These are phyloP conservation scores for Erythrobasidium hasegawianum DNA, from an alignment of 1,284 basidiomycete species.

Conservation along the genomic window DNA sequence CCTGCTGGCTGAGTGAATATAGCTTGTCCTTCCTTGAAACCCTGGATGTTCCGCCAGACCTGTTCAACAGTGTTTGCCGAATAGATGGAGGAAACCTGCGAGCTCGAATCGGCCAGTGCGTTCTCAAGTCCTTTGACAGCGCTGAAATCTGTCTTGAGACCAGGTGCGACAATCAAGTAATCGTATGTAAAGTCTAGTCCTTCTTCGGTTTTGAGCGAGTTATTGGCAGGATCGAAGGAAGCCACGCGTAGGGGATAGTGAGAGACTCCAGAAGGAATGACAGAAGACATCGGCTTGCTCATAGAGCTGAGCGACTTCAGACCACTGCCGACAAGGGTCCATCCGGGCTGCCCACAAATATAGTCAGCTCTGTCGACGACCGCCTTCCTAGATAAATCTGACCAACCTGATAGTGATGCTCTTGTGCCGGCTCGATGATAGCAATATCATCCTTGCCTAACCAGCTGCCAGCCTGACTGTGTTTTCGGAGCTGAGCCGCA, in stretches of 20 bases:
- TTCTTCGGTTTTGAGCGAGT: conserved; percentile 64
- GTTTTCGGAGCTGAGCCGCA: conserved; percentile 59
- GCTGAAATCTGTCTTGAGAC: conserved; percentile 72
- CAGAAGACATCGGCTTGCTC: conserved; percentile 61
- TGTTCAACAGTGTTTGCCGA: conserved; percentile 83
- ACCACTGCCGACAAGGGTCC: conserved; percentile 90
- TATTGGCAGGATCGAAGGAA: conserved; percentile 69
- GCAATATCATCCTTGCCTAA: conserved; percentile 69
- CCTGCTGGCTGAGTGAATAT: conserved; percentile 97
- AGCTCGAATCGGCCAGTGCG: conserved; percentile 70
- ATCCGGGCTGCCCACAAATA: conserved; percentile 48
- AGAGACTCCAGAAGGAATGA: conserved; percentile 67
- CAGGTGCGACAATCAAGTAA: conserved; percentile 79
- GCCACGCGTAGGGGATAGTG: conserved; percentile 72
- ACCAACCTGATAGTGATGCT: conserved; percentile 62
- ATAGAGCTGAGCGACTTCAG: conserved; percentile 65
- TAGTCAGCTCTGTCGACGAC: too few relatives aligned
- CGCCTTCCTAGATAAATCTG: too few relatives aligned
- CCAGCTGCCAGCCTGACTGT: conserved; percentile 67
- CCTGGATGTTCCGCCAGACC: conserved; percentile 73
- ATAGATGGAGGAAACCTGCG: conserved; percentile 92
- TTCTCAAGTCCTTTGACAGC: conserved; percentile 70
- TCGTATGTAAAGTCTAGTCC: conserved; percentile 79
- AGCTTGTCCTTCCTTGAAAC: conserved; percentile 71
- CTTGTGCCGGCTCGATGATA: conserved; percentile 70